These are phyloP conservation scores for Polygonum aviculare DNA, from an alignment of 148 eudicot genomes.

Conservation along the genomic window DNA sequence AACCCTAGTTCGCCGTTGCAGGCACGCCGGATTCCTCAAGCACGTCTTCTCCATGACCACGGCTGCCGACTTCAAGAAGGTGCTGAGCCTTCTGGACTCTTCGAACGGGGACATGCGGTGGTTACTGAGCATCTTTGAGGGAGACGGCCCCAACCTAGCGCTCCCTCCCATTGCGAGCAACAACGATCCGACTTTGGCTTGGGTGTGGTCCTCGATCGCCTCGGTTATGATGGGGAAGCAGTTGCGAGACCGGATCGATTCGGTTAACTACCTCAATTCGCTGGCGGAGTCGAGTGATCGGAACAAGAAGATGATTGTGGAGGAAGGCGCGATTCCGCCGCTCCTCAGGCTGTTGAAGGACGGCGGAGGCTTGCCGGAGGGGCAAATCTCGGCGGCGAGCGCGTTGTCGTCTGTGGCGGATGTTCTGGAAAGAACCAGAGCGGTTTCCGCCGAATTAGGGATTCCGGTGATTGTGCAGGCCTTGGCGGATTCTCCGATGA, in stretches of 20 bases:
- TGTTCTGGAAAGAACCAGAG: conserved; percentile 31
- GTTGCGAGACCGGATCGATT: conserved; percentile 37
- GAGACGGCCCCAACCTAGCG: conserved; percentile 25
- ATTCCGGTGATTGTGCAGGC: conserved; percentile 44
- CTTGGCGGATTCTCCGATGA: conserved; percentile 39
- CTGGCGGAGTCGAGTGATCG: conserved; percentile 40
- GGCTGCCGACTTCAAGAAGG: conserved; percentile 62
- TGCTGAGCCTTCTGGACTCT: conserved; percentile 37
- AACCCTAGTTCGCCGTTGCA: conserved; percentile 52
- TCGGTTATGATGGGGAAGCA: conserved; percentile 45
- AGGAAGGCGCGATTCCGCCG: conserved; percentile 59
- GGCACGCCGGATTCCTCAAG: conserved; percentile 39
- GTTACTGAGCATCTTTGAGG: conserved; percentile 43
- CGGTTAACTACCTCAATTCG: conserved; percentile 39
- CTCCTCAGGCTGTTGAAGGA: conserved; percentile 55
- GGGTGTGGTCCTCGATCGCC: conserved; percentile 72
- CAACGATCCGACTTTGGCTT: conserved; percentile 60
- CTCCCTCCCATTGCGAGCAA: conserved; percentile 55
- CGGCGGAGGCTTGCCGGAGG: conserved; percentile 44
- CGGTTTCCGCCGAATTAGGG: conserved; percentile 31
- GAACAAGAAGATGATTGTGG: conserved; percentile 54
- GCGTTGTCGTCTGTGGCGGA: conserved; percentile 44
- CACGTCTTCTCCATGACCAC: conserved; percentile 57
- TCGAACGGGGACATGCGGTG: conserved; percentile 55
- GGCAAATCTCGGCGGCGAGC: conserved; percentile 52